phyloP scores from a whole-genome alignment of 148 eudicot species.

The Linanthus parryae region DNA sequence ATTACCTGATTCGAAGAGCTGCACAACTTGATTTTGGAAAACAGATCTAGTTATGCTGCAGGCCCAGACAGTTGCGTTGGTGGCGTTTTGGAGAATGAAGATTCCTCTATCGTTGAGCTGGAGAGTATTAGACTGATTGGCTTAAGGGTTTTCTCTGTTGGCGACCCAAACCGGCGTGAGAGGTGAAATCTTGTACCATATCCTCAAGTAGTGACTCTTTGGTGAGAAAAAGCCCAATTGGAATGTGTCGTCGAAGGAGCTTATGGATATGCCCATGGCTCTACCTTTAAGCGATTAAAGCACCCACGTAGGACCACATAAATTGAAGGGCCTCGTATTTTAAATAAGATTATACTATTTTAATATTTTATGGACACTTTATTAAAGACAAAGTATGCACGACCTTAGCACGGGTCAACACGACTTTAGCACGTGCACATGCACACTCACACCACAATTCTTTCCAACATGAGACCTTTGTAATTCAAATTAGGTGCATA shows the following conservation, averaged over 20 bases:
- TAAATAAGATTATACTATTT: too few relatives aligned
- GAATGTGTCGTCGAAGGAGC: constrained; percentile 5
- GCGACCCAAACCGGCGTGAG: constrained; percentile 10
- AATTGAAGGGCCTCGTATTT: too few relatives aligned
- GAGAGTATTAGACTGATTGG: neutral
- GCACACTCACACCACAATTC: too few relatives aligned
- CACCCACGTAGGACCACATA: too few relatives aligned
- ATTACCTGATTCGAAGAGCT: constrained; percentile 29
- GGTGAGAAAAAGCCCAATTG: constrained; percentile 9
- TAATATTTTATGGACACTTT: too few relatives aligned
- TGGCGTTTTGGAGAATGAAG: constrained; percentile 1
- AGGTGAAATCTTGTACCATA: constrained; percentile 1
- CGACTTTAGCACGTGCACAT: too few relatives aligned
- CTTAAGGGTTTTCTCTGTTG: constrained; percentile 9
- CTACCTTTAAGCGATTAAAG: too few relatives aligned
- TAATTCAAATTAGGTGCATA: too few relatives aligned
- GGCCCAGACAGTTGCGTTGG: constrained; percentile 3
- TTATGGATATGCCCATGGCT: constrained; percentile 6
- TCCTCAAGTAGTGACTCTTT: constrained; percentile 2
- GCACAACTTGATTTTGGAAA: constrained; percentile 16
- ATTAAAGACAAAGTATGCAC: too few relatives aligned
- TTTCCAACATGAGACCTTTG: too few relatives aligned
- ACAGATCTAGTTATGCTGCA: constrained; percentile 9
- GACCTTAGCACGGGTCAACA: too few relatives aligned
- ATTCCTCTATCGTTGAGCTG: neutral